These are phyloP conservation scores for Fusarium mundagurra DNA, from an alignment of 2,329 filamentous ascomycete genomes.

Conservation along the genomic window DNA sequence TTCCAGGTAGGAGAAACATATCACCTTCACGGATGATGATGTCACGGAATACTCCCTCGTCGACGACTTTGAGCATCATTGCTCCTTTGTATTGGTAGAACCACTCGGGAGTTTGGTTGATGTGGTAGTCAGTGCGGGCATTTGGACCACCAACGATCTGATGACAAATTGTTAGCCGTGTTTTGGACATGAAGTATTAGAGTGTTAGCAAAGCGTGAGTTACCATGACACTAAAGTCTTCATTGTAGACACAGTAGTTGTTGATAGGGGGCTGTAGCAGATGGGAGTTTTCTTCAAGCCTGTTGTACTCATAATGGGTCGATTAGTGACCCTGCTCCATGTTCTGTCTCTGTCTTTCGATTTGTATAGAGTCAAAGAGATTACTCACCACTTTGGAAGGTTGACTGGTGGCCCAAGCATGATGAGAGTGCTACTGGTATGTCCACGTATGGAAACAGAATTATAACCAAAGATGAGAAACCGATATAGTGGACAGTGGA, in stretches of 20 bases:
- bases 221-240: constrained; percentile 84
- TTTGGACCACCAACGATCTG: constrained; percentile 95
- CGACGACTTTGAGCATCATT: constrained; percentile 94
- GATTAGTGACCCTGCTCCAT: constrained; percentile 8
- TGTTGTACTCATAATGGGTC: constrained; percentile 49
- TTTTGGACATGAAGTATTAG: not conserved
- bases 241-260: constrained; percentile 96
- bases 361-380: not conserved
- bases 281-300: constrained; percentile 91
- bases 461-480: not conserved
- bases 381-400: constrained; percentile 66
- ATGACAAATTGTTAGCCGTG: not conserved
- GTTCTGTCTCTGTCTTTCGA: not conserved
- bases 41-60: constrained; percentile 77
- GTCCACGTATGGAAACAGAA: not conserved
- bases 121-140: constrained; percentile 96
- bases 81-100: constrained; percentile 96
- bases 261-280: constrained; percentile 94
- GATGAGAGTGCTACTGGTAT: not conserved
- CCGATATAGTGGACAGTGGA: not conserved
- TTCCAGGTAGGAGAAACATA: constrained; percentile 91
- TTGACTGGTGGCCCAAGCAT: constrained; percentile 65
- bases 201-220: not conserved
- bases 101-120: constrained; percentile 96
- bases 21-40: constrained; percentile 91